Conservation (phyloP, 352 stramenopile species). For the Phytophthora sp. region DNA sequence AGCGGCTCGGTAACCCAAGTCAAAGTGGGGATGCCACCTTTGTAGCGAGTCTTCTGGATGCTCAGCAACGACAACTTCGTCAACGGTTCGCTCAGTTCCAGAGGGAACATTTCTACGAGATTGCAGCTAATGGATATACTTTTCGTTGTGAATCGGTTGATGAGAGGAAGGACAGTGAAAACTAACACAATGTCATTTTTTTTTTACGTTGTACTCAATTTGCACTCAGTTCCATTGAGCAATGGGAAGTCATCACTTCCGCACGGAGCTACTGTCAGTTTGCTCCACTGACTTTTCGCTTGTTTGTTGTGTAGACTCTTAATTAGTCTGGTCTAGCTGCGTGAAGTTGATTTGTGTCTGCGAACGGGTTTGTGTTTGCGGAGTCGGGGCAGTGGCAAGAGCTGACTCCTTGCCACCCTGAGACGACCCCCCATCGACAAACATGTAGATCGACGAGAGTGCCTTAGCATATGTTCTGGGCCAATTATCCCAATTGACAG, state of each 20-base stretch:
- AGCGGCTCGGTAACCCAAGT: constrained; percentile 13
- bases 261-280: not conserved
- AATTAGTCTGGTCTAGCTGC: constrained; percentile 2
- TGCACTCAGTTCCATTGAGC: no score
- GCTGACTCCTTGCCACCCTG: constrained; percentile 1
- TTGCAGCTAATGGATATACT: not conserved
- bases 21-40: constrained; percentile 20
- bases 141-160: no score
- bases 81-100: constrained; percentile 15
- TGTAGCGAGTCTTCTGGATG: constrained; percentile 19
- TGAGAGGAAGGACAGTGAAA: no score
- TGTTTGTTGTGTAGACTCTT: constrained; percentile 4
- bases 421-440: constrained; percentile 2
- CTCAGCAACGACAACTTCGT: constrained; percentile 22
- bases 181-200: no score
- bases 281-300: no score
- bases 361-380: constrained; percentile 4
- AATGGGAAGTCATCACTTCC: constrained; percentile 5
- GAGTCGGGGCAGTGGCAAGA: not conserved
- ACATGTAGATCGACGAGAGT: constrained; percentile 36
- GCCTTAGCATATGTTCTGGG: constrained; percentile 32
- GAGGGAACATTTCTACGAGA: not conserved
- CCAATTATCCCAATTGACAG: constrained; percentile 38
- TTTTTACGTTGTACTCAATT: no score
- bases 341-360: constrained; percentile 16